Base-by-base conservation (phyloP, 768 basidiomycete genomes). In the Suillus variegatus region DNA sequence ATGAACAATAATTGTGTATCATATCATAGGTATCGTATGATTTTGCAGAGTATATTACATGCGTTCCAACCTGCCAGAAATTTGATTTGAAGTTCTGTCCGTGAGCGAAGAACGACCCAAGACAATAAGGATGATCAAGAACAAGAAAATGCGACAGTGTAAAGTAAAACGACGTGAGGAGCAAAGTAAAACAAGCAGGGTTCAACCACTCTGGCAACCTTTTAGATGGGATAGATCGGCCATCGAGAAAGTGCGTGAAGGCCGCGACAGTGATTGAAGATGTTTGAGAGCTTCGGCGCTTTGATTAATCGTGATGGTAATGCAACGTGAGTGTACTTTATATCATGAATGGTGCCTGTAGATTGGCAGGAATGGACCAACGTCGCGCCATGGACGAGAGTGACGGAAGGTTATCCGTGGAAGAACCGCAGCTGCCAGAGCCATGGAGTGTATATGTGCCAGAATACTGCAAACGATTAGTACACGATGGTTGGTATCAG, bases 331-430 rank as follows among this genome's bases (percentile, higher is more conserved):
- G 52, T 3, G 44, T 60, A 35, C 51, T 75, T 75, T 77, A 76
- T 74, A 77, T 66, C 68, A 78, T 70, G 20, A 80, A 80, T 12
- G 74, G 73, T 22, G 76, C 71, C 32, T 76, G 76, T 35, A 74
- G 69, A 22, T 67, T 76, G 6, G 75, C 69, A n/a, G 79, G 70
- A 49, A 68, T 71, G 2, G 80, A 74, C 79, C 79, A 80, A 22
- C 79, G 75, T 46, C 79, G 74, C n/a, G 73, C 70, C 70, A 80
- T 70, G 2, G 77, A 70, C 3, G 78, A 77, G 58, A 78, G 79
- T 56, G 77, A 69, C 0, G 75, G 75, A 12, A 76, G 72, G 64
- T 75, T 76, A 56, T 76, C 75, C 22, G 76, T 68, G 4, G 75
- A 67, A n/a, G 75, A 68, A 68, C 73, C 66, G 54, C 75, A 78